Base-by-base conservation (phyloP, 1,284 basidiomycete genomes). In the Apiotrichum veenhuisii region DNA sequence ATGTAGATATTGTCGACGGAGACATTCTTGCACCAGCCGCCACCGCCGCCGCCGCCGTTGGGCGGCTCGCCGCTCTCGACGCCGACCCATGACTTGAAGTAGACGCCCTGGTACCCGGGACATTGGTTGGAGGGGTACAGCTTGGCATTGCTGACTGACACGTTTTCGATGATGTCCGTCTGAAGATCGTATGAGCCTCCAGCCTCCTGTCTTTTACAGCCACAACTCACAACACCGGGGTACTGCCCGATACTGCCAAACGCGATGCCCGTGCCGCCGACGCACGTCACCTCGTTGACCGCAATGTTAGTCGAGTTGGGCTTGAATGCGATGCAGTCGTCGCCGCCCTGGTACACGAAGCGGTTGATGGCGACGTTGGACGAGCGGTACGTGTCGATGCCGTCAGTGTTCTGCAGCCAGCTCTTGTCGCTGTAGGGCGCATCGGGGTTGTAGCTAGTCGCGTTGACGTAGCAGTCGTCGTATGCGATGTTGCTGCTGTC, bases 271-370 rank as follows among this genome's bases (percentile, higher is more conserved):
- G 84, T 85, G 18, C 84, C 84, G n/a, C 84, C 84, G 26, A 79
- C 76, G 63, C 84, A 85, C 40, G 80, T 81, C 49, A 84, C 76
- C 62, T 83, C 82, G 2, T 76, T 67, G 1, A 78, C 80, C 22
- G 79, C 55, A 55, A 86, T 77, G 61, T 83, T 82, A 17, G 83
- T 82, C 40, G 83, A 82, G 68, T 85, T 85, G 80, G 85, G 58
- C 58, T 85, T 86, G 73, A 85, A 82, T 7, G 84, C 84, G n/a
- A 86, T 71, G 62, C 84, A 85, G 68, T 86, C 85, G 65, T 86
- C 85, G 14, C 85, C 84, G 20, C 69, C 70, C 52, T 72, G 69
- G 56, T 69, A 68, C 11, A 69, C 62, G 50, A 68, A 64, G 53
- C 66, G 63, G 36, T 64, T 59, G 41, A 86, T 71, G 4, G 80